Evolutionary conservation across 345 rosid species (phyloP).

Genomic region (Gossypium anomalum): DNA sequence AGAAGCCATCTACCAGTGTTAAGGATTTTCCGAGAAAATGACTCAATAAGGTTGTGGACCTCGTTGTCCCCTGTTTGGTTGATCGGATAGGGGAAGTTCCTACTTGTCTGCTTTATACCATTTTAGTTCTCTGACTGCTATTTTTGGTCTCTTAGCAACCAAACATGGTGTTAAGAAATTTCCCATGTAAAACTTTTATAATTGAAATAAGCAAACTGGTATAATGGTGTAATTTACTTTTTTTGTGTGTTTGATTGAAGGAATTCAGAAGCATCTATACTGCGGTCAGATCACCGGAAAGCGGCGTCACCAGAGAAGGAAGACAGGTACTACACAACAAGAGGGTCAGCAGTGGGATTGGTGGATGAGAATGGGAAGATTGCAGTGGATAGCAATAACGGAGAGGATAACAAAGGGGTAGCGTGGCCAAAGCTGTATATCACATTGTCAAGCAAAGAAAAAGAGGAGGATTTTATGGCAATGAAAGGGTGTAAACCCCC

Average conservation of each 20-base stretch:
- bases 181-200: background rate
- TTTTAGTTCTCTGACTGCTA: background rate
- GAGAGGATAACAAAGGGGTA: conserved; percentile 36
- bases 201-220: background rate
- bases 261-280: conserved; percentile 47
- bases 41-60: background rate
- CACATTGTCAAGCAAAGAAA: conserved; percentile 65
- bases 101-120: background rate
- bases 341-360: conserved; percentile 42
- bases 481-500: conserved; percentile 81
- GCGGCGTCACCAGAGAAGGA: conserved; percentile 50
- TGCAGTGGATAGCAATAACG: conserved; percentile 33
- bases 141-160: background rate
- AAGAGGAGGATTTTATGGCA: conserved; percentile 71
- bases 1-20: background rate
- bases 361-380: conserved; percentile 46
- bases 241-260: conserved; percentile 28
- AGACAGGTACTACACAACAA: conserved; percentile 54
- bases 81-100: conserved; percentile 10
- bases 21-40: conserved; percentile 5
- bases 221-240: background rate
- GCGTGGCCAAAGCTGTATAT: conserved; percentile 64
- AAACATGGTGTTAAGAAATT: background rate
- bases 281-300: conserved; percentile 31
- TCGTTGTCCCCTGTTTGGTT: conserved; percentile 25